These are phyloP conservation scores for Croton setiger DNA, from an alignment of 441 rosid genomes.

Conservation along the genomic window DNA sequence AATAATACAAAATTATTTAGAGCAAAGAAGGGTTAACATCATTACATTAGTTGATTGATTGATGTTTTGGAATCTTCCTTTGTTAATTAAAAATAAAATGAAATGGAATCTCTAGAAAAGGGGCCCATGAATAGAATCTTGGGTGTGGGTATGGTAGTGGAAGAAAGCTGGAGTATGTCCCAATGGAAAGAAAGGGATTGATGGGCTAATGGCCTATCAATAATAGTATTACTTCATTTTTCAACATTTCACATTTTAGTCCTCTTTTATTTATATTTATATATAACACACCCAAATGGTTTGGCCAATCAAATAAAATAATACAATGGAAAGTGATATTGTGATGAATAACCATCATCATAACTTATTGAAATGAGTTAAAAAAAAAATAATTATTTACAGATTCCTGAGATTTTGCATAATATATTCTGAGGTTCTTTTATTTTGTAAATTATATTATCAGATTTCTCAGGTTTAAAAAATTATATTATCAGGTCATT, in stretches of 20 bases:
- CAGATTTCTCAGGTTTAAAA: too few species aligned
- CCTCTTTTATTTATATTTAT: not conserved
- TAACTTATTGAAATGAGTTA: too few species aligned
- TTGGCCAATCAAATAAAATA: not conserved
- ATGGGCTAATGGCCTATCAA: slow-evolving; percentile 15
- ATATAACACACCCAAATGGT: not conserved
- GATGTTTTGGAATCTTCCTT: slow-evolving; percentile 15
- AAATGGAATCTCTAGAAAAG: slow-evolving; percentile 8
- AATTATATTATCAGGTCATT: too few species aligned
- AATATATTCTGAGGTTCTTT: too few species aligned
- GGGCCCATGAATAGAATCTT: slow-evolving; percentile 18
- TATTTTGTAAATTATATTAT: too few species aligned
- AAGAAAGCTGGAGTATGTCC: slow-evolving; percentile 34
- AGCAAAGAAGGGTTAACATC: not conserved
- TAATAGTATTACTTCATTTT: not conserved
- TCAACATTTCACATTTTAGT: not conserved
- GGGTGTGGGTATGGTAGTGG: slow-evolving; percentile 27
- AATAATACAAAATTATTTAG: not conserved
- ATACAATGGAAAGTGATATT: not conserved
- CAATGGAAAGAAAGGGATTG: slow-evolving; percentile 12
- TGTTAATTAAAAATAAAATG: not conserved
- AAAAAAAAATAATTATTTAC: too few species aligned
- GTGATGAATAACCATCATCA: too few species aligned
- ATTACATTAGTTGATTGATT: not conserved
- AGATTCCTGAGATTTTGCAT: too few species aligned